Conservation (phyloP, 2,329 filamentous ascomycete genomes). For the Curvularia hawaiiensis region DNA sequence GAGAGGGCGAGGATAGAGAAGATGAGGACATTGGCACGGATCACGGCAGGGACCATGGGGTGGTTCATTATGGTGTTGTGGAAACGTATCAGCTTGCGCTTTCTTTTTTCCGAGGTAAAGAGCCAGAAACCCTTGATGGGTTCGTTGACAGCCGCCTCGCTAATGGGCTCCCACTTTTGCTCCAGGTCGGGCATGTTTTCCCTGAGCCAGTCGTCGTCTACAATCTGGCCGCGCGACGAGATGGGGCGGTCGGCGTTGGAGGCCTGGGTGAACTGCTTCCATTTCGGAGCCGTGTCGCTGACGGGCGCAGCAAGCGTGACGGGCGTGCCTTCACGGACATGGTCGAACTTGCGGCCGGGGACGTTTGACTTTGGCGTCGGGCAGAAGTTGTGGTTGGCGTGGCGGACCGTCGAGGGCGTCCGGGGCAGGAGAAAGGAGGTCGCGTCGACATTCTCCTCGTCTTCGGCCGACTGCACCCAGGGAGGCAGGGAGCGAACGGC, state of each 20-base stretch:
- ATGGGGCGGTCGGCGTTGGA: slow-evolving; percentile 36
- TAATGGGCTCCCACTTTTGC: slow-evolving; percentile 60
- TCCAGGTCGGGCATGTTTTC: slow-evolving; percentile 55
- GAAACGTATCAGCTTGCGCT: slow-evolving; percentile 63
- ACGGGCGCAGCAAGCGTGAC: slow-evolving; percentile 44
- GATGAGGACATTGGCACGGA: slow-evolving; percentile 80
- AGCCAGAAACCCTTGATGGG: slow-evolving; percentile 57
- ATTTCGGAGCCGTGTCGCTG: slow-evolving; percentile 45
- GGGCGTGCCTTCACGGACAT: slow-evolving; percentile 45
- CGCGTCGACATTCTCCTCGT: slow-evolving; percentile 41
- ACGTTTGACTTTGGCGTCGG: slow-evolving; percentile 47
- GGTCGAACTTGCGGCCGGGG: slow-evolving; percentile 47
- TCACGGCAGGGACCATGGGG: slow-evolving; percentile 81
- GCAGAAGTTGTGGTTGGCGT: slow-evolving; percentile 46
- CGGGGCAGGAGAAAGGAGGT: slow-evolving; percentile 42
- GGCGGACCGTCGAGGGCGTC: slow-evolving; percentile 41
- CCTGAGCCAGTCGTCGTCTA: slow-evolving; percentile 54
- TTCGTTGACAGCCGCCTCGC: slow-evolving; percentile 57
- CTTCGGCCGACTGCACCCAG: slow-evolving; percentile 47
- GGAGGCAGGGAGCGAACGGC: slow-evolving; percentile 45
- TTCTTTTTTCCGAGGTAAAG: slow-evolving; percentile 54
- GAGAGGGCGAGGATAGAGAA: slow-evolving; percentile 81
- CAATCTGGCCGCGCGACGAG: slow-evolving; percentile 42
- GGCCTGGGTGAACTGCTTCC: slow-evolving; percentile 46
- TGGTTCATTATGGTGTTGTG: slow-evolving; percentile 76